Evolutionary conservation across 345 rosid genomes (phyloP).

Genomic region (Pugionium dolabratum): DNA sequence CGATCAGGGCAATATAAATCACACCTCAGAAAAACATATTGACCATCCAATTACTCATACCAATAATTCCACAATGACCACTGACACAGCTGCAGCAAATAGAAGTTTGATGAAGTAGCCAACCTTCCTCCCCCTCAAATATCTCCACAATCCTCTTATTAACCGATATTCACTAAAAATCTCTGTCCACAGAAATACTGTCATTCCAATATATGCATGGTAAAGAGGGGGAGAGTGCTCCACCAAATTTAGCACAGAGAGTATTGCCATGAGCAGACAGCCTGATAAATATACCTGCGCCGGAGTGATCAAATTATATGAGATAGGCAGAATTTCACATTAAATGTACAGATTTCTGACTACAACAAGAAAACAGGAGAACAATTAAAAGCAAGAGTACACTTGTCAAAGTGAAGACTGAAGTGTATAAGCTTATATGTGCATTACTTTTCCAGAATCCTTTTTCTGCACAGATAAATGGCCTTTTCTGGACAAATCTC

Average conservation of each 20-base stretch:
- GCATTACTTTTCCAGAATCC: slow-evolving; percentile 69
- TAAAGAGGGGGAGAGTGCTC: slow-evolving; percentile 91
- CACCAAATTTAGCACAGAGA: slow-evolving; percentile 51
- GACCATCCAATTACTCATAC: slow-evolving; percentile 45
- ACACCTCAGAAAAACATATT: slow-evolving; percentile 6
- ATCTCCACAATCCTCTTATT: slow-evolving; percentile 63
- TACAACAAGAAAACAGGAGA: slow-evolving; percentile 6
- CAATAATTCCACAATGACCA: slow-evolving; percentile 75
- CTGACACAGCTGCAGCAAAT: slow-evolving; percentile 51
- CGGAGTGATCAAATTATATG: slow-evolving; percentile 34
- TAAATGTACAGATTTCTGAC: not conserved
- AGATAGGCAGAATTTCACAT: slow-evolving; percentile 25
- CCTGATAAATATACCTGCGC: slow-evolving; percentile 67
- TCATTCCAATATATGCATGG: slow-evolving; percentile 84
- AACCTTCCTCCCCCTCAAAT: slow-evolving; percentile 50
- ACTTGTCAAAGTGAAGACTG: slow-evolving; percentile 8
- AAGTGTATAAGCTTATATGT: slow-evolving; percentile 45
- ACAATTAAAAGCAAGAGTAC: not conserved
- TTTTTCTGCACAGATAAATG: slow-evolving; percentile 49
- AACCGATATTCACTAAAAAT: slow-evolving; percentile 65
- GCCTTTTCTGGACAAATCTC: slow-evolving; percentile 53
- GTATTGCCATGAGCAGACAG: slow-evolving; percentile 58
- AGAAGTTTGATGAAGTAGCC: slow-evolving; percentile 55
- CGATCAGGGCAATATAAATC: slow-evolving; percentile 27
- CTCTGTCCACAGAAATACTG: slow-evolving; percentile 85